Conservation (phyloP, 768 basidiomycete species). For the Rhodotorula graminis region DNA sequence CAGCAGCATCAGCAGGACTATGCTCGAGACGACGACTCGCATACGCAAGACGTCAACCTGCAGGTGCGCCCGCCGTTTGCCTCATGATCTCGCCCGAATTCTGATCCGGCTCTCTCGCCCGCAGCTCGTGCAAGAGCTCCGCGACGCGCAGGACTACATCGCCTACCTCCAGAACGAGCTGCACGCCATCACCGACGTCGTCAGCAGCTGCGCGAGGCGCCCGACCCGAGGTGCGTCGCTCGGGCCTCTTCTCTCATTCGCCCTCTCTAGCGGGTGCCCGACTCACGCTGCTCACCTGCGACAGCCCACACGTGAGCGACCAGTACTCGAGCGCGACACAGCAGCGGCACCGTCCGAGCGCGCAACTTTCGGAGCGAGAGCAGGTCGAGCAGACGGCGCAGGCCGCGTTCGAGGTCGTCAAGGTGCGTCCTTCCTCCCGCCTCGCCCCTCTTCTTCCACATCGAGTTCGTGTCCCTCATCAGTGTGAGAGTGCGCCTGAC, state of each 20-base stretch:
- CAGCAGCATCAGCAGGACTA: background rate
- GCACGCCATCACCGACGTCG: slow-evolving; percentile 3
- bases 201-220: background rate
- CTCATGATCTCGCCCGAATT: too few relatives aligned
- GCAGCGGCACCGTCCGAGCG: too few relatives aligned
- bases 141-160: slow-evolving; percentile 22
- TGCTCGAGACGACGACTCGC: rapidly evolving
- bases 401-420: slow-evolving; percentile 5
- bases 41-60: background rate
- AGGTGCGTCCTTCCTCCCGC: background rate
- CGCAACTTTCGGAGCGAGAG: background rate
- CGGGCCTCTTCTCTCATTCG: too few relatives aligned
- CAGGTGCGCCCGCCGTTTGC: background rate
- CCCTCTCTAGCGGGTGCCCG: too few relatives aligned
- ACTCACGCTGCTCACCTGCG: too few relatives aligned
- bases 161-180: slow-evolving; percentile 17
- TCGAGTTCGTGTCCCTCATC: too few relatives aligned
- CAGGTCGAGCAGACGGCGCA: background rate
- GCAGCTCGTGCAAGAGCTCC: slow-evolving; percentile 17
- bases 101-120: too few relatives aligned
- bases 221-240: background rate
- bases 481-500: too few relatives aligned
- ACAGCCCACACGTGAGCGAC: too few relatives aligned
- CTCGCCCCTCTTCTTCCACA: too few relatives aligned
- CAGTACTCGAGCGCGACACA: too few relatives aligned